Evolutionary conservation across 1,284 basidiomycete genomes (phyloP).

Genomic region (Golubevia sp.): DNA sequence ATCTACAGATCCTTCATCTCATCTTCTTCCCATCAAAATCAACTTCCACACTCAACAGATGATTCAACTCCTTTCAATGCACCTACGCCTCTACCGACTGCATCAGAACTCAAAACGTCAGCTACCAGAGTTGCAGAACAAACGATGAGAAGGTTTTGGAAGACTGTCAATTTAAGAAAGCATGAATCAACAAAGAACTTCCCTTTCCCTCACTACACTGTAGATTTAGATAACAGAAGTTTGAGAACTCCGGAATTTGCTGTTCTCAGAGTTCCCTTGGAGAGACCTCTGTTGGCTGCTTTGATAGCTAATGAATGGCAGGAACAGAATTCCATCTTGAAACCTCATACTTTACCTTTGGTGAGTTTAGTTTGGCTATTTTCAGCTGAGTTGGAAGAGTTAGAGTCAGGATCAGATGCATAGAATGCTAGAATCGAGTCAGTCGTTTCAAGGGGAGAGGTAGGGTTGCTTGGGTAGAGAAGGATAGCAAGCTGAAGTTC

Average conservation of each 20-base stretch:
- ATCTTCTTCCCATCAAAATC: not conserved
- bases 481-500: too few relatives aligned
- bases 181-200: not conserved
- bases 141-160: slow-evolving; percentile 87
- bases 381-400: too few relatives aligned
- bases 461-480: too few relatives aligned
- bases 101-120: slow-evolving; percentile 11
- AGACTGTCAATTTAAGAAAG: slow-evolving; percentile 71
- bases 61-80: not conserved
- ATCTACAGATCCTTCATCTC: not conserved
- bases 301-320: slow-evolving; percentile 96
- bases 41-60: too few relatives aligned
- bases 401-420: too few relatives aligned
- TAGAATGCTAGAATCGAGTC: too few relatives aligned
- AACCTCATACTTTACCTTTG: slow-evolving; percentile 88
- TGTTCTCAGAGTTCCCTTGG: slow-evolving; percentile 72
- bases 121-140: slow-evolving; percentile 74
- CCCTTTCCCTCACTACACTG: slow-evolving; percentile 63
- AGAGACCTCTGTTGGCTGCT: slow-evolving; percentile 75
- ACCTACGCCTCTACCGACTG: not conserved
- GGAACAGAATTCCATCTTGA: slow-evolving; percentile 81
- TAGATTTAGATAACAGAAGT: slow-evolving; percentile 81
- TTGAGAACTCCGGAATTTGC: slow-evolving; percentile 86
- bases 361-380: too few relatives aligned
- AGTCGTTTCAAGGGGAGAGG: too few relatives aligned